Base-by-base conservation (phyloP, 2,329 filamentous ascomycete genomes). In the Ophiostoma perfectum region DNA sequence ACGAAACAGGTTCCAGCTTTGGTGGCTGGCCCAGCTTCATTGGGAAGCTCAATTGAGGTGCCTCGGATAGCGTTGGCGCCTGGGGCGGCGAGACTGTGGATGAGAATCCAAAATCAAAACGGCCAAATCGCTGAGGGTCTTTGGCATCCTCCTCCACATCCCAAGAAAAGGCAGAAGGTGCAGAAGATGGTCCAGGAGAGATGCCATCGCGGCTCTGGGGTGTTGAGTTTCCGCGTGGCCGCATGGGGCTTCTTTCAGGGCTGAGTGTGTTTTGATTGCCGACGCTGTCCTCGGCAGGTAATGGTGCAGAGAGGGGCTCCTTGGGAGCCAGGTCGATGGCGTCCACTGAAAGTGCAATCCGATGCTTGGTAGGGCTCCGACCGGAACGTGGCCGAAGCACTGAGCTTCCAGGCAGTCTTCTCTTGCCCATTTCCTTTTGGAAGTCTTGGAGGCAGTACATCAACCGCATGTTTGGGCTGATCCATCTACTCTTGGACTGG, bases 401-500 rank as follows among this genome's bases (percentile, higher is more conserved):
- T 41, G 77, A 78, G 16, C 80, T 77, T 1, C 78, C 74, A 4
- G 78, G 70, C 76, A 79, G 60, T 44, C 60, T 83, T 76, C 81
- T 85, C 74, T 81, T 83, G 1, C 82, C 78, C 3, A 89, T 76
- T 65, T 88, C 81, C 74, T 89, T 89, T 73, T 89, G 87, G 75
- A 93, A 94, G 74, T 94, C 91, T 76, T 93, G 91, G 64, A 96
- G 80, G 73, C 92, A 93, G 82, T 95, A 95, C 83, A 96, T 93
- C 72, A 96, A 82, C 73, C 91, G 91, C 92, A 96, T 96, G 77
- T 96, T 96, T 0, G 91, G 91, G 69, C 91, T 93, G 73, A 96
- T 94, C 91, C 92, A 96, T 75, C 84, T 87, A 77, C 91, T 95
- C 78, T 90, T 90, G 67, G 86, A 84, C 78, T 96, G 92, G 2